These are phyloP conservation scores for Xylaria bambusicola DNA, from an alignment of 495 filamentous ascomycete species.

Conservation along the genomic window DNA sequence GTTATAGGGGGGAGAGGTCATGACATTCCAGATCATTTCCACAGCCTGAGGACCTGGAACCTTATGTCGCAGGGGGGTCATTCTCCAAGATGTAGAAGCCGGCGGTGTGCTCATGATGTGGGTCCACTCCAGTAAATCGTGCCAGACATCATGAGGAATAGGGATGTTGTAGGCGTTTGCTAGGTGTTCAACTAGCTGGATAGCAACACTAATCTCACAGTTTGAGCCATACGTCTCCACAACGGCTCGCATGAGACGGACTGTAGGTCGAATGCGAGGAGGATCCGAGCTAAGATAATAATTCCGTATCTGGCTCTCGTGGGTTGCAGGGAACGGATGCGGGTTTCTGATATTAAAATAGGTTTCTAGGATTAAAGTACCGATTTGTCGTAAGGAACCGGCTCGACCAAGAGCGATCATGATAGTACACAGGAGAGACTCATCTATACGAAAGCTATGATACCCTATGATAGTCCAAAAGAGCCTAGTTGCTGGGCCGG, in stretches of 20 bases:
- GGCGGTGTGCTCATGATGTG: conserved; percentile 32
- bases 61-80: conserved; percentile 23
- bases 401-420: conserved; percentile 36
- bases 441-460: conserved; percentile 33
- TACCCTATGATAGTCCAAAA: conserved; percentile 6
- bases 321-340: conserved; percentile 6
- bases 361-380: conserved; percentile 22
- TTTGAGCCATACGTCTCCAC: conserved; percentile 40
- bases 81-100: conserved; percentile 31
- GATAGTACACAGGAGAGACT: conserved; percentile 33
- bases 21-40: conserved; percentile 36
- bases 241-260: conserved; percentile 34
- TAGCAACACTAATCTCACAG: conserved; percentile 31
- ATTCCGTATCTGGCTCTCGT: neutral
- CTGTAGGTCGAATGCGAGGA: conserved; percentile 29
- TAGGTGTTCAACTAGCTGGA: conserved; percentile 34
- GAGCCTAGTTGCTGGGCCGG: conserved; percentile 9
- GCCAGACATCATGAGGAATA: conserved; percentile 35
- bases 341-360: conserved; percentile 25
- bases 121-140: conserved; percentile 39
- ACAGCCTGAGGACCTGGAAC: conserved; percentile 20
- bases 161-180: conserved; percentile 29
- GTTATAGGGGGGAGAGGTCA: conserved; percentile 34
- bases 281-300: neutral
- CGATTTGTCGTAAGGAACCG: conserved; percentile 24